Evolutionary conservation across 495 filamentous ascomycete species (phyloP).

Genomic region (Mycothermus thermophilus): DNA sequence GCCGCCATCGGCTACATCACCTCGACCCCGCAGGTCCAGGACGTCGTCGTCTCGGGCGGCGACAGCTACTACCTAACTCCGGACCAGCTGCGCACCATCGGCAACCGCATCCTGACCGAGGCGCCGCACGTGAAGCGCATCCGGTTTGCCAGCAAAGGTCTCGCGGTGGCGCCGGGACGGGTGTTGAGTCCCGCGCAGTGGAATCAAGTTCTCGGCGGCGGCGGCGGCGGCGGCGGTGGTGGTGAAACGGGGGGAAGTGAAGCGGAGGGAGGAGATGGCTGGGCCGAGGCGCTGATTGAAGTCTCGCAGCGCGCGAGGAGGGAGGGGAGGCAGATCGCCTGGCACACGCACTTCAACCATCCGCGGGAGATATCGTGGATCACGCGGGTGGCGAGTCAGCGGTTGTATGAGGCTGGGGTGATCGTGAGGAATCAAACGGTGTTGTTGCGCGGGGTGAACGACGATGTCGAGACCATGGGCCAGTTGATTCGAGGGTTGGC

Average conservation of each 20-base stretch:
- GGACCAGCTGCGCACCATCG: conserved; percentile 23
- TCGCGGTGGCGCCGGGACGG: conserved; percentile 38
- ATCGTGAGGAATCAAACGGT: conserved; percentile 40
- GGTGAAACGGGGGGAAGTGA: no score
- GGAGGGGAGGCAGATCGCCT: conserved; percentile 41
- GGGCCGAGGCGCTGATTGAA: conserved; percentile 36
- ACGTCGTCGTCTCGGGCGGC: conserved; percentile 46
- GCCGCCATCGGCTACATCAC: conserved; percentile 38
- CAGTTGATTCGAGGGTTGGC: conserved; percentile 37
- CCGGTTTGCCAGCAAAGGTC: conserved; percentile 43
- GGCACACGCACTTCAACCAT: conserved; percentile 52
- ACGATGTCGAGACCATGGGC: conserved; percentile 37
- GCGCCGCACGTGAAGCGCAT: conserved; percentile 36
- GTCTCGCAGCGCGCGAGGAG: conserved; percentile 31
- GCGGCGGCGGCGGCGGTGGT: no score
- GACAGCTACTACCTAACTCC: conserved; percentile 39
- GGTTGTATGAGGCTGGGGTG: conserved; percentile 36
- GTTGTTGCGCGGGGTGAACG: conserved; percentile 42
- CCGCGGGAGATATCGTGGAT: conserved; percentile 47
- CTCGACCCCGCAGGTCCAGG: conserved; percentile 29
- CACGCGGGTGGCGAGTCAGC: conserved; percentile 34
- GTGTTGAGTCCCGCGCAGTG: conserved; percentile 32
- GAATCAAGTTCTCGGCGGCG: no score
- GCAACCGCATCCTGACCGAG: conserved; percentile 24
- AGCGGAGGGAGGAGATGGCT: no score